Percentiles rank a stretch among this genome's conserved stretches.
These are phyloP conservation scores for Yamadazyma atlantica DNA, from an alignment of 1,139 yeast species.

Conservation along the genomic window DNA sequence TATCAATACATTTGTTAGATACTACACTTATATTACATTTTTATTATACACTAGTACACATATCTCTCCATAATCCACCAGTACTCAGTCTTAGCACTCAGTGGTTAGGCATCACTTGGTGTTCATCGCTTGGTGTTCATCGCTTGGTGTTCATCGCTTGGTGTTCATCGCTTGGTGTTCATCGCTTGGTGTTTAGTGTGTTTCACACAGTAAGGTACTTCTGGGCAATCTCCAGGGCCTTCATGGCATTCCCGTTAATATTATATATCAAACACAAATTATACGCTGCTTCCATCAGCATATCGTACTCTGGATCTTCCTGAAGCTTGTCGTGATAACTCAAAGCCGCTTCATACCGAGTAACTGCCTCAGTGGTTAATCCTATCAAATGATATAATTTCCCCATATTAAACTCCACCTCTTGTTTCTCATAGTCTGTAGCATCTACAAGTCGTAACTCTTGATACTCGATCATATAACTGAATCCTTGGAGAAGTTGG, in stretches of 20 bases:
- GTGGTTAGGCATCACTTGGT: too few species aligned
- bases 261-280: conserved; percentile 75
- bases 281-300: conserved; percentile 81
- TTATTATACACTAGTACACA: too few species aligned
- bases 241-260: conserved; percentile 65
- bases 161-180: too few species aligned
- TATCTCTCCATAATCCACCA: too few species aligned
- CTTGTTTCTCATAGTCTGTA: conserved; percentile 61
- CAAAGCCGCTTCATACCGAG: conserved; percentile 69
- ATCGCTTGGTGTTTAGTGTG: too few species aligned
- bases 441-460: conserved; percentile 44
- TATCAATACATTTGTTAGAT: too few species aligned
- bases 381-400: conserved; percentile 84
- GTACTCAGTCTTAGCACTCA: too few species aligned
- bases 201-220: conserved; percentile 47
- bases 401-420: conserved; percentile 80
- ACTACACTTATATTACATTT: too few species aligned
- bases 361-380: conserved; percentile 66
- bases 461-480: conserved; percentile 71
- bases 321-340: conserved; percentile 24
- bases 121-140: too few species aligned
- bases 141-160: too few species aligned
- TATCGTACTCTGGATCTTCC: conserved; percentile 44
- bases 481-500: conserved; percentile 83
- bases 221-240: conserved; percentile 65